These are phyloP conservation scores for Trifolium repens DNA, from an alignment of 306 rosid genomes.

Conservation along the genomic window DNA sequence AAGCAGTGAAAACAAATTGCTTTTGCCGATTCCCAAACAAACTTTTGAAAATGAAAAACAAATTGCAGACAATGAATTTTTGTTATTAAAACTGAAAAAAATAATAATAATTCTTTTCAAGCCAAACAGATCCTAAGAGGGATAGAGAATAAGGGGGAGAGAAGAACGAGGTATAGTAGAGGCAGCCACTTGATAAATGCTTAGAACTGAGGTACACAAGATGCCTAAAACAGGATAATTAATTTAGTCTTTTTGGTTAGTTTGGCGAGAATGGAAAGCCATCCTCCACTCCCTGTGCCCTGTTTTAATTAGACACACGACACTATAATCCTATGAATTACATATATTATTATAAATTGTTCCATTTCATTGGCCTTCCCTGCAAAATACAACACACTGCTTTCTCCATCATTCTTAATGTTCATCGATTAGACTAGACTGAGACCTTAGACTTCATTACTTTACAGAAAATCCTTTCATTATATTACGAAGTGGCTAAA, in stretches of 20 bases:
- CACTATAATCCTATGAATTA: background rate
- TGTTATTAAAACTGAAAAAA: background rate
- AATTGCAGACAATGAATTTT: background rate
- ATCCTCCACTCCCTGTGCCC: constrained; percentile 3
- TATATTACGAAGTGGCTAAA: background rate
- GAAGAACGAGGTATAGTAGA: too few species aligned
- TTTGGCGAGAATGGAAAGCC: constrained; percentile 1
- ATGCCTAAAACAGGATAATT: background rate
- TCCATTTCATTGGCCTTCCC: constrained; percentile 18
- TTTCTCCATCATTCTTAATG: background rate
- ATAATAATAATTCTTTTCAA: background rate
- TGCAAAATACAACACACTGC: background rate
- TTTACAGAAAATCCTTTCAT: background rate
- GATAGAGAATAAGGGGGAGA: constrained; percentile 11
- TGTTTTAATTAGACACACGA: constrained; percentile 5
- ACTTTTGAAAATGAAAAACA: constrained; percentile 8
- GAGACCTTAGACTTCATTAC: background rate
- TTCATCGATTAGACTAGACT: background rate
- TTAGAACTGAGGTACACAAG: constrained; percentile 8
- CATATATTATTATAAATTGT: background rate
- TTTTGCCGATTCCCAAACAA: background rate
- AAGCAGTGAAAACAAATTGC: constrained; percentile 3
- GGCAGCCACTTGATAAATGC: background rate
- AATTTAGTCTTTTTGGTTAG: background rate
- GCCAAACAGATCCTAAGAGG: constrained; percentile 5